Conservation (phyloP, 345 rosid species). For the Eucalyptus paniculata region DNA sequence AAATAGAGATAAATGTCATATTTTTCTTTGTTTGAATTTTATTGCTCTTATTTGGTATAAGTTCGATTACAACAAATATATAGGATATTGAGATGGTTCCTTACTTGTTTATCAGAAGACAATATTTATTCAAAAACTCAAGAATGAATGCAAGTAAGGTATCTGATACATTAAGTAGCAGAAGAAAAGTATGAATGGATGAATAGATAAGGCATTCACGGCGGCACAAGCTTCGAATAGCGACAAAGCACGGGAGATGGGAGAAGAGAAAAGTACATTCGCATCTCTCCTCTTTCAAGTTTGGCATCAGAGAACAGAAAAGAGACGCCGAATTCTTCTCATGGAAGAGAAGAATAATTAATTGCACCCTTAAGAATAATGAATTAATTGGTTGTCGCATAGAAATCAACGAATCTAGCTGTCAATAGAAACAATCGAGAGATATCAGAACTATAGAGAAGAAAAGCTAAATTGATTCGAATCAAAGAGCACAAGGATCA, state of each 20-base stretch:
- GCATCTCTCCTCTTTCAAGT: background rate
- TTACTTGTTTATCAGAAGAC: background rate
- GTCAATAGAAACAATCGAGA: background rate
- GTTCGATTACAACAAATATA: background rate
- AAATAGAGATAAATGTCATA: background rate
- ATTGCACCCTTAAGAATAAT: too few species aligned
- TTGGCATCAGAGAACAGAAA: background rate
- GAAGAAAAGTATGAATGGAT: background rate
- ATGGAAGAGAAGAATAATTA: background rate
- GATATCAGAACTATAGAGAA: background rate
- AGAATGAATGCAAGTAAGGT: background rate
- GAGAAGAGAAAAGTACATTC: background rate
- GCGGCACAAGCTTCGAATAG: background rate
- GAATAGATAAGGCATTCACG: background rate
- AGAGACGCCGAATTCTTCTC: background rate
- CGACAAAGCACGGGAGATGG: background rate
- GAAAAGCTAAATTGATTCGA: too few species aligned
- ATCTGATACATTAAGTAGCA: background rate
- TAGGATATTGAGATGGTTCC: background rate
- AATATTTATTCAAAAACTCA: background rate
- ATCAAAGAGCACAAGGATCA: background rate
- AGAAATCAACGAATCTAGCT: too few species aligned
- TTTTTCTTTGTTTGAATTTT: background rate
- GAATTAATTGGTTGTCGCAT: too few species aligned
- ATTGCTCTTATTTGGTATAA: background rate